Evolutionary conservation across 2,329 filamentous ascomycete species (phyloP).

Genomic region (Trichoderma simmonsii): DNA sequence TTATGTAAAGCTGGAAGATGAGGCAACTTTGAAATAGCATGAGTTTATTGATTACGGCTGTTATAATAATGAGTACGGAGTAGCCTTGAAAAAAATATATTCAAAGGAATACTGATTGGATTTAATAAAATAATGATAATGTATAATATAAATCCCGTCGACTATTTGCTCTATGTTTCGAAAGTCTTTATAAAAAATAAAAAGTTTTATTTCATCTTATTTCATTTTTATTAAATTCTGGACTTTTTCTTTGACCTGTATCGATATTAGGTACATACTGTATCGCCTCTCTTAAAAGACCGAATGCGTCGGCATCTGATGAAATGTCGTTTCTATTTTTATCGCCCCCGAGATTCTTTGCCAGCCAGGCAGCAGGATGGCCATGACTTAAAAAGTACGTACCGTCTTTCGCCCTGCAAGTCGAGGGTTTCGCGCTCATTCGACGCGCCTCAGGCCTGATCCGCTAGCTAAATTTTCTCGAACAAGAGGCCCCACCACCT

Average conservation of each 20-base stretch:
- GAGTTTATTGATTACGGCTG: neutral
- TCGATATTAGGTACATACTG: neutral
- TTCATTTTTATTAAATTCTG: neutral
- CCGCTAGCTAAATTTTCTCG: slow-evolving; percentile 37
- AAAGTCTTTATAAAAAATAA: neutral
- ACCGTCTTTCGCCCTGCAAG: neutral
- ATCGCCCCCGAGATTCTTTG: neutral
- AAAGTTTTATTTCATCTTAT: too few species aligned
- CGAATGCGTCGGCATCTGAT: neutral
- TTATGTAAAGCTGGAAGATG: neutral
- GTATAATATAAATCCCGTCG: too few species aligned
- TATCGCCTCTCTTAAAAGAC: neutral
- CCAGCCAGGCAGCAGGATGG: neutral
- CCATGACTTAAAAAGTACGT: neutral
- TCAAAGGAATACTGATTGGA: too few species aligned
- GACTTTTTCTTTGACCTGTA: neutral
- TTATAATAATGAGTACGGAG: too few species aligned
- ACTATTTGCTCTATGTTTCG: neutral
- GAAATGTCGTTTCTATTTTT: neutral
- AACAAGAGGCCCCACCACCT: slow-evolving; percentile 38
- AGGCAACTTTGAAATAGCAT: neutral
- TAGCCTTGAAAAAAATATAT: too few species aligned
- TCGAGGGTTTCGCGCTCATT: slow-evolving; percentile 16
- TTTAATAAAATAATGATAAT: too few species aligned
- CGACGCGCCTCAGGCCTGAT: slow-evolving; percentile 30